These are phyloP conservation scores for Mucor racemosus DNA, from an alignment of 371 early-diverging fungal genomes.

Conservation along the genomic window DNA sequence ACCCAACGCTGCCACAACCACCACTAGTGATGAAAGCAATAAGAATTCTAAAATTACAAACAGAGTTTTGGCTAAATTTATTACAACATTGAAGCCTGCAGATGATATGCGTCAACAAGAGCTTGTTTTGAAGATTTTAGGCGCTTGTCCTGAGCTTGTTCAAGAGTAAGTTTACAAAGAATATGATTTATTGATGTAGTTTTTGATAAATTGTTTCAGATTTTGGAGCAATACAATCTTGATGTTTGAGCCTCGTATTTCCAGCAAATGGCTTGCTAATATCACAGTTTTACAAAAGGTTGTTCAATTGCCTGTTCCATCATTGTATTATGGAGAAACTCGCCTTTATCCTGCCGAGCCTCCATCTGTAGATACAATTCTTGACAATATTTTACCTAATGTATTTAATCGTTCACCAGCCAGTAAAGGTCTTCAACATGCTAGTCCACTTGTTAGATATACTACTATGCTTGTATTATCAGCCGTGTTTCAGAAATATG, in stretches of 20 bases:
- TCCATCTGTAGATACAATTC: constrained; percentile 58
- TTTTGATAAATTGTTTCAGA: constrained; percentile 33
- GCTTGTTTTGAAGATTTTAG: constrained; percentile 66
- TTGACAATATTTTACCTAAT: constrained; percentile 76
- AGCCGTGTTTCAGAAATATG: constrained; percentile 68
- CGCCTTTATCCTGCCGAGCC: constrained; percentile 61
- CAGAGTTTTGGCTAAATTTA: constrained; percentile 64
- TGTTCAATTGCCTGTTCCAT: constrained; percentile 74
- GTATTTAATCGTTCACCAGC: constrained; percentile 60
- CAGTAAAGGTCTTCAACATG: constrained; percentile 71
- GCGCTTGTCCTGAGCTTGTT: constrained; percentile 80
- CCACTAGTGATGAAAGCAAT: constrained; percentile 17
- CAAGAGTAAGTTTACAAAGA: constrained; percentile 55
- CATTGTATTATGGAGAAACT: constrained; percentile 54
- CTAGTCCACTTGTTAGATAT: constrained; percentile 71
- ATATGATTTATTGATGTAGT: too few relatives aligned
- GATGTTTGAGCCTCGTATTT: constrained; percentile 82
- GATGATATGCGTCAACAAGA: constrained; percentile 74
- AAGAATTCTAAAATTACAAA: constrained; percentile 59
- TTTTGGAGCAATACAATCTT: constrained; percentile 64
- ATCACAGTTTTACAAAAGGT: constrained; percentile 74
- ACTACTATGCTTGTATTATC: constrained; percentile 64
- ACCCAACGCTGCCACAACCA: constrained; percentile 25
- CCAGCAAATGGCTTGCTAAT: constrained; percentile 77
- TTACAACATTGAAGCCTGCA: constrained; percentile 64